A percentile compares a stretch with the other conserved stretches of the same genome.
These are phyloP conservation scores for Trichopus zeylanicus DNA, from an alignment of 116 monocot genomes.

Conservation along the genomic window DNA sequence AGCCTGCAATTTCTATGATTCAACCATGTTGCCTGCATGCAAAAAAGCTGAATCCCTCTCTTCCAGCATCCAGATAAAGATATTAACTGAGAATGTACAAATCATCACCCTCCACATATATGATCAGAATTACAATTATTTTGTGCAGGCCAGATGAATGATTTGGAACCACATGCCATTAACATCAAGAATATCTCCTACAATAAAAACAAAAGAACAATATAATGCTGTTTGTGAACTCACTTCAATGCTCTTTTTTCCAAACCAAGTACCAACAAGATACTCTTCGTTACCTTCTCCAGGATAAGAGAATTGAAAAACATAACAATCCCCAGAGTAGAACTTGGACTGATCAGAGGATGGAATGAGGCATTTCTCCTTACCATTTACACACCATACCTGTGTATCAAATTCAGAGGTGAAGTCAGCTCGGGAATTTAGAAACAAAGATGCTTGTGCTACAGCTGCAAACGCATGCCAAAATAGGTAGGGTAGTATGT, in stretches of 20 bases:
- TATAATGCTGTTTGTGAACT: not conserved
- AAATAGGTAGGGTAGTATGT: not conserved
- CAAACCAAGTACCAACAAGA: conserved; percentile 95
- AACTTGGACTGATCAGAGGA: conserved; percentile 73
- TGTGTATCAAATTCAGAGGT: conserved; percentile 10
- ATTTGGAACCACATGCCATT: no score
- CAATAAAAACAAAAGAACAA: not conserved
- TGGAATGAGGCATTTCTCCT: conserved; percentile 54
- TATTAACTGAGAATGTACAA: conserved; percentile 2
- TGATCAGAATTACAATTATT: no score
- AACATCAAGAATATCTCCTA: not conserved
- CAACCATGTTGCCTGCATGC: conserved; percentile 40
- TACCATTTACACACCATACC: conserved; percentile 84
- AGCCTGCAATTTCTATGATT: conserved; percentile 43
- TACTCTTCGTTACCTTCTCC: conserved; percentile 75
- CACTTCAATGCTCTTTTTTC: conserved; percentile 68
- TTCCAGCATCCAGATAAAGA: conserved; percentile 23
- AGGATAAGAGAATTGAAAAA: conserved; percentile 84
- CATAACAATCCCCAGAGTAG: conserved; percentile 90
- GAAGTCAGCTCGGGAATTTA: not conserved
- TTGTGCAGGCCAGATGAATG: no score
- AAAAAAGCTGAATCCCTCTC: conserved; percentile 35
- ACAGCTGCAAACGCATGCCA: not conserved
- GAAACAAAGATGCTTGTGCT: not conserved
- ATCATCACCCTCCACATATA: no score